A percentile compares a stretch with the other conserved stretches of the same genome.
These are phyloP conservation scores for Pleurotus citrinopileatus DNA, from an alignment of 768 basidiomycete species.

Conservation along the genomic window DNA sequence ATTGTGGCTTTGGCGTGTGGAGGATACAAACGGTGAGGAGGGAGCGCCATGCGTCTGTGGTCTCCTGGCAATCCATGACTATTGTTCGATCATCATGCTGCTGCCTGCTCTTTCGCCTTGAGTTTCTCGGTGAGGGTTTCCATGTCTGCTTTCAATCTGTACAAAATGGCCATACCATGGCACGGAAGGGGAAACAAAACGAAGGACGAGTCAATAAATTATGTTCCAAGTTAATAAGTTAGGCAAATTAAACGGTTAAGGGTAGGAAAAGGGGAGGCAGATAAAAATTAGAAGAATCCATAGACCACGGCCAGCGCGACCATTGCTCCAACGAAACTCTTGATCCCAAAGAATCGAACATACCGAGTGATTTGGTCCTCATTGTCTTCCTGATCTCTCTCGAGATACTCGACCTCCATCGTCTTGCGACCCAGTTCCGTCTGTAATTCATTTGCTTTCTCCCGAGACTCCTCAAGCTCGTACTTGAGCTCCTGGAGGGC, in stretches of 20 bases:
- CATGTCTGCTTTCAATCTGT: slow-evolving; percentile 70
- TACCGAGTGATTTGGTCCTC: slow-evolving; percentile 79
- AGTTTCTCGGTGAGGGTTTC: slow-evolving; percentile 44
- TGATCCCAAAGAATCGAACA: slow-evolving; percentile 58
- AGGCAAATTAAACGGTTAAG: slow-evolving; percentile 10
- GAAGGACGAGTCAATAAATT: slow-evolving; percentile 34
- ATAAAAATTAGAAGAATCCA: slow-evolving; percentile 46
- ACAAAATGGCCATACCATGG: slow-evolving; percentile 10
- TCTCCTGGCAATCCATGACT: background rate
- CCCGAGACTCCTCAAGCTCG: slow-evolving; percentile 52
- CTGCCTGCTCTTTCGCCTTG: slow-evolving; percentile 25
- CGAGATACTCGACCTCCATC: slow-evolving; percentile 81
- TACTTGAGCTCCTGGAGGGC: slow-evolving; percentile 47
- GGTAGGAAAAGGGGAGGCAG: slow-evolving; percentile 46
- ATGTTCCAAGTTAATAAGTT: slow-evolving; percentile 21
- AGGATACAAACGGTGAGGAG: background rate
- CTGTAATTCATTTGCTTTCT: slow-evolving; percentile 51
- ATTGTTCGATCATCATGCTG: slow-evolving; percentile 16
- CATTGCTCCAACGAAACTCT: slow-evolving; percentile 51
- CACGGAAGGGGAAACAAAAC: slow-evolving; percentile 19
- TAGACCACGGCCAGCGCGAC: slow-evolving; percentile 55
- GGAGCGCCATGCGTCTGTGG: background rate
- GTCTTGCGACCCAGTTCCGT: slow-evolving; percentile 63
- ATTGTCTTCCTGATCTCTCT: slow-evolving; percentile 75
- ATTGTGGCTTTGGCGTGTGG: no score